Base-by-base conservation (phyloP, 768 basidiomycete genomes). In the Leccinum rimulosum region DNA sequence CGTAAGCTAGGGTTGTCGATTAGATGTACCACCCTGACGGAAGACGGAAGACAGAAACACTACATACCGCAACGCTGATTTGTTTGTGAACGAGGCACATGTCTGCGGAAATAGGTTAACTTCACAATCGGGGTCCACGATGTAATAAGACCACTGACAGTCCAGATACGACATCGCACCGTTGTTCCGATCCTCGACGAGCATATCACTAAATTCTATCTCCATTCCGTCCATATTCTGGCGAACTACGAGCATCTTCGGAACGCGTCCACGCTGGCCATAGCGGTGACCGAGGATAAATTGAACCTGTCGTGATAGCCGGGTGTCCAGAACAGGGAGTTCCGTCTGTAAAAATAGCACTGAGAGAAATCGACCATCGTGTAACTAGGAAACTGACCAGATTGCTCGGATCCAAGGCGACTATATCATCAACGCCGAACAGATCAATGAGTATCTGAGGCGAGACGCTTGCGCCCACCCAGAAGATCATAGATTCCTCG, bases 151-250 rank as follows among this genome's bases (percentile, higher is more conserved):
- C 50, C 6, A 79, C 87, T 63, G 67, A 96, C 94, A 95, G 70
- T 97, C 93, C 6, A 87, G 74, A 74, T 96, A 97, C 1, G 91
- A 88, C 85, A 95, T 83, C 0, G 88, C 89, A n/a, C 91, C 95
- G 66, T 96, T 97, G 69, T 99, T 99, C 71, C 89, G 84, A 74
- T 99, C 97, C 77, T 99, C 97, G 27, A 97, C 86, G 12, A 99
- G 80, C 91, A 97, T 91, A 75, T 99, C 97, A 62, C 90, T 91
- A 67, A 96, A 98, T 73, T 98, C 97, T 49, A 98, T 84, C 76
- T 99, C 96, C 54, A 85, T 77, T 12, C 85, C 96, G 68, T 99
- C 97, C 71, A 95, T 79, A 69, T 97, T 93, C 71, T 98, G 97
- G 9, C 97, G 84, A 0, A 92, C 91, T 28, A 98, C 80, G 36